These are phyloP conservation scores for Phytophthora podocarpi DNA, from an alignment of 352 stramenopile genomes.

Conservation along the genomic window DNA sequence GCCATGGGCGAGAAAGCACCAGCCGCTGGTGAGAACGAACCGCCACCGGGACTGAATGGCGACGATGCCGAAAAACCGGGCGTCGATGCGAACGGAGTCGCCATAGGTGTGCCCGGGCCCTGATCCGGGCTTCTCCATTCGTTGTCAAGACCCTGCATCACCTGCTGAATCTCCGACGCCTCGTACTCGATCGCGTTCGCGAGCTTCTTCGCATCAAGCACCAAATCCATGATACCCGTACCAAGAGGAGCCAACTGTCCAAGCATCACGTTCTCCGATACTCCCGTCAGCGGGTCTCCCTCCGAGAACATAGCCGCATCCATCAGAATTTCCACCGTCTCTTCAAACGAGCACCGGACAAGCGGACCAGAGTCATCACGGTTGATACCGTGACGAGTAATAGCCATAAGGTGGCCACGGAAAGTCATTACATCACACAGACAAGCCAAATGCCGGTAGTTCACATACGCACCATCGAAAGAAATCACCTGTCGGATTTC, in stretches of 20 bases:
- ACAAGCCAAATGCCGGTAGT: slow-evolving; percentile 99
- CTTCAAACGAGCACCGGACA: slow-evolving; percentile 98
- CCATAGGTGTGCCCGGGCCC: slow-evolving; percentile 78
- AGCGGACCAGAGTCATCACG: slow-evolving; percentile 98
- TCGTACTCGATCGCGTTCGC: slow-evolving; percentile 97
- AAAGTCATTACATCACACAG: slow-evolving; percentile 99
- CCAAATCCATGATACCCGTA: slow-evolving; percentile 97
- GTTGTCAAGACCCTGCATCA: slow-evolving; percentile 92
- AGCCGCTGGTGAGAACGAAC: slow-evolving; percentile 89
- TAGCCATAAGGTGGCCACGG: slow-evolving; percentile 96
- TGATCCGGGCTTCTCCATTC: slow-evolving; percentile 89
- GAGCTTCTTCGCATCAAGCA: slow-evolving; percentile 98
- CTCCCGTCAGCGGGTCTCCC: slow-evolving; percentile 96
- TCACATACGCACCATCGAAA: slow-evolving; percentile 99
- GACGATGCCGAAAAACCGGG: slow-evolving; percentile 91
- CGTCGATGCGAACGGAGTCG: slow-evolving; percentile 85
- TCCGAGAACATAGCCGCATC: slow-evolving; percentile 98
- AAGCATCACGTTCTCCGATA: slow-evolving; percentile 99
- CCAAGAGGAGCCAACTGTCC: slow-evolving; percentile 96
- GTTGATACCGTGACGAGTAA: slow-evolving; percentile 99
- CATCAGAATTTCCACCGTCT: slow-evolving; percentile 99
- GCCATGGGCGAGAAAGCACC: slow-evolving; percentile 88
- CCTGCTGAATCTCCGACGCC: slow-evolving; percentile 91
- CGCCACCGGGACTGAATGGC: slow-evolving; percentile 81
- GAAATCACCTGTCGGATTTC: slow-evolving; percentile 99